phyloP scores from a whole-genome alignment of 331 rosid species.

The Rhamnella rubrinervis region DNA sequence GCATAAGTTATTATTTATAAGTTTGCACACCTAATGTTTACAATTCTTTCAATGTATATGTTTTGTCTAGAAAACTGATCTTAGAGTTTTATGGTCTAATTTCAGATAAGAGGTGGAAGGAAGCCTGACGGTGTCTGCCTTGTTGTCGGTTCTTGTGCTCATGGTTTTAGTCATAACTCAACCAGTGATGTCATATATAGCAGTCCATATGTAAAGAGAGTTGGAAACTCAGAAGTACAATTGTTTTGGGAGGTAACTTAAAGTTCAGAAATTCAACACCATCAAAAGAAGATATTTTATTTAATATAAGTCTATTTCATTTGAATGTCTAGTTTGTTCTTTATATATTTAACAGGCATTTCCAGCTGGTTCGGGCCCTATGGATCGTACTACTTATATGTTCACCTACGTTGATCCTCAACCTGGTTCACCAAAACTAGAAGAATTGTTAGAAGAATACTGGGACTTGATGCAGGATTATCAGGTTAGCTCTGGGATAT shows the following conservation, averaged over 20 bases:
- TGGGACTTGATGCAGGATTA: conserved; percentile 92
- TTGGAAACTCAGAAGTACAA: conserved; percentile 74
- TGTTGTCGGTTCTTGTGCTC: conserved; percentile 96
- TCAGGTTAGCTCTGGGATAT: conserved; percentile 53
- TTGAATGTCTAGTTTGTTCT: conserved; percentile 21
- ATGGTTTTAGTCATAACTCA: conserved; percentile 64
- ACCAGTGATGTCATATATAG: conserved; percentile 83
- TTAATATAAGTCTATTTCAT: background rate
- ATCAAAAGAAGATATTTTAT: background rate
- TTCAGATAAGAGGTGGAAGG: conserved; percentile 76
- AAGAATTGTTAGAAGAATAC: conserved; percentile 78
- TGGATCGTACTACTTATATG: conserved; percentile 89
- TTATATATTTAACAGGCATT: conserved; percentile 66
- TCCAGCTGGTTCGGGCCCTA: conserved; percentile 93
- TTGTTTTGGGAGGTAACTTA: conserved; percentile 90
- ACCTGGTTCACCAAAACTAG: conserved; percentile 76
- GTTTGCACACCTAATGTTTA: background rate
- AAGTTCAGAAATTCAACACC: background rate
- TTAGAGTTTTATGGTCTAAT: conserved; percentile 22
- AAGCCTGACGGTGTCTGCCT: conserved; percentile 95
- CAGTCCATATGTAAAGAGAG: conserved; percentile 65
- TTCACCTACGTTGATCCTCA: conserved; percentile 89
- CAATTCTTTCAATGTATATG: conserved; percentile 1
- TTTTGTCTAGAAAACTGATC: background rate
- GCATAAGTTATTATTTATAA: background rate